Conservation (phyloP, 495 filamentous ascomycete species). For the Lasiosphaeria ovina region DNA sequence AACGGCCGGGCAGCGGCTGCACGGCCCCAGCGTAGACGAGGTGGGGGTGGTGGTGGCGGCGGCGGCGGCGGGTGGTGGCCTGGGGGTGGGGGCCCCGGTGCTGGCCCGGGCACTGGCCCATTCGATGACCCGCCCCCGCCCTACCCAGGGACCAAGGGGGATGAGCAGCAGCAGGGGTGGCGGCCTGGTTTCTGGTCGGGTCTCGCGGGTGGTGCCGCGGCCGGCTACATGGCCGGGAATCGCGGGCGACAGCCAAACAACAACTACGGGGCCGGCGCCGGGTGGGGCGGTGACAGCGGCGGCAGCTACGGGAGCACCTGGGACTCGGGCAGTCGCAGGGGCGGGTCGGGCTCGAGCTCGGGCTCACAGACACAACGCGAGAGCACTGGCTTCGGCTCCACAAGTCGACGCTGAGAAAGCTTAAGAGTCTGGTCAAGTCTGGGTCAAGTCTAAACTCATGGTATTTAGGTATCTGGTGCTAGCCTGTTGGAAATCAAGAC, state of each 20-base stretch:
- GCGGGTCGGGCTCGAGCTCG: conserved; percentile 33
- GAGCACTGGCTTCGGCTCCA: conserved; percentile 90
- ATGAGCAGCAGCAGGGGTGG: conserved; percentile 48
- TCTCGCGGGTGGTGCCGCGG: conserved; percentile 66
- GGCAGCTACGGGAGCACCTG: conserved; percentile 37
- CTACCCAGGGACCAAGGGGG: conserved; percentile 45
- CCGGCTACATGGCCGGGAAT: conserved; percentile 64
- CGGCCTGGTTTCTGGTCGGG: conserved; percentile 89
- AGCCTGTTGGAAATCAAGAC: not conserved
- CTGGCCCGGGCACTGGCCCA: conserved; percentile 41
- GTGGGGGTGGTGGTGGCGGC: conserved; percentile 11
- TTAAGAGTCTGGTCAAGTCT: not conserved
- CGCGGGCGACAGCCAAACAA: conserved; percentile 31
- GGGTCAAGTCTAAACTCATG: too few species aligned
- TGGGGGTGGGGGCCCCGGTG: conserved; percentile 31
- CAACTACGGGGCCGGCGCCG: conserved; percentile 34
- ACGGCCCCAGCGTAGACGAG: conserved; percentile 12
- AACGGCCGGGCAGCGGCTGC: conserved; percentile 11
- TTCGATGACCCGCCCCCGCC: conserved; percentile 61
- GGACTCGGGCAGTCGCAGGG: conserved; percentile 21
- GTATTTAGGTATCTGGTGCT: not conserved
- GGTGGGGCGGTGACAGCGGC: not conserved
- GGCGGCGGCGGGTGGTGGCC: conserved; percentile 22
- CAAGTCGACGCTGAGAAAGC: conserved; percentile 61
- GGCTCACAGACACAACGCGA: conserved; percentile 62